These are phyloP conservation scores for Boechera retrofracta DNA, from an alignment of 345 rosid species.

Conservation along the genomic window DNA sequence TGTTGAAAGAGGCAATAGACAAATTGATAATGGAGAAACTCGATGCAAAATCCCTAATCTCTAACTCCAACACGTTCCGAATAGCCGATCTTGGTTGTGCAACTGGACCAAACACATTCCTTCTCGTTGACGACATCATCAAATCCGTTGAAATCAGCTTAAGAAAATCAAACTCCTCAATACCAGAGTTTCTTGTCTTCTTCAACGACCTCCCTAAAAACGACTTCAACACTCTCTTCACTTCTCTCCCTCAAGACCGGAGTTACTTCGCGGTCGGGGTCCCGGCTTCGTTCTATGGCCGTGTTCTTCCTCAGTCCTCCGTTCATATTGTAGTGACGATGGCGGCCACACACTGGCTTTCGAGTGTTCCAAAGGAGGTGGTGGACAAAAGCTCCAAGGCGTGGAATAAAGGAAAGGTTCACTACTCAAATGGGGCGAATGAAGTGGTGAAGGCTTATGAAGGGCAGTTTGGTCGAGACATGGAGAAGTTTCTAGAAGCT, in stretches of 20 bases:
- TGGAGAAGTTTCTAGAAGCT: constrained; percentile 49
- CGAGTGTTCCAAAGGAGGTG: constrained; percentile 50
- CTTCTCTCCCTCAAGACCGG: constrained; percentile 47
- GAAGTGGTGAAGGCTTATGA: constrained; percentile 51
- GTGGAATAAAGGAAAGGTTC: constrained; percentile 55
- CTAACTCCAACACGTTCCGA: constrained; percentile 45
- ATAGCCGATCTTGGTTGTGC: constrained; percentile 80
- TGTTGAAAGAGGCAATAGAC: constrained; percentile 49
- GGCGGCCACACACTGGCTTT: constrained; percentile 56
- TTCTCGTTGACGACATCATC: constrained; percentile 51
- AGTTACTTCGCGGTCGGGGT: constrained; percentile 52
- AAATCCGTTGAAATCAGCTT: constrained; percentile 44
- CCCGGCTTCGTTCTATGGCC: constrained; percentile 54
- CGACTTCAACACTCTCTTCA: constrained; percentile 67
- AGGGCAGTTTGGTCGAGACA: constrained; percentile 50
- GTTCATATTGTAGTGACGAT: constrained; percentile 47
- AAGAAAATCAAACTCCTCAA: constrained; percentile 26
- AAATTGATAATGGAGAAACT: constrained; percentile 54
- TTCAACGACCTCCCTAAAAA: constrained; percentile 56
- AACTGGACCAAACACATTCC: constrained; percentile 65
- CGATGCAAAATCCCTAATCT: constrained; percentile 47
- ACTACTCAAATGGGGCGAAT: constrained; percentile 40
- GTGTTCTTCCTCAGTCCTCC: constrained; percentile 46
- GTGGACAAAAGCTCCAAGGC: constrained; percentile 49
- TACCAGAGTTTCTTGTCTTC: constrained; percentile 58